Base-by-base conservation (phyloP, 306 rosid genomes). In the Fragaria iinumae region DNA sequence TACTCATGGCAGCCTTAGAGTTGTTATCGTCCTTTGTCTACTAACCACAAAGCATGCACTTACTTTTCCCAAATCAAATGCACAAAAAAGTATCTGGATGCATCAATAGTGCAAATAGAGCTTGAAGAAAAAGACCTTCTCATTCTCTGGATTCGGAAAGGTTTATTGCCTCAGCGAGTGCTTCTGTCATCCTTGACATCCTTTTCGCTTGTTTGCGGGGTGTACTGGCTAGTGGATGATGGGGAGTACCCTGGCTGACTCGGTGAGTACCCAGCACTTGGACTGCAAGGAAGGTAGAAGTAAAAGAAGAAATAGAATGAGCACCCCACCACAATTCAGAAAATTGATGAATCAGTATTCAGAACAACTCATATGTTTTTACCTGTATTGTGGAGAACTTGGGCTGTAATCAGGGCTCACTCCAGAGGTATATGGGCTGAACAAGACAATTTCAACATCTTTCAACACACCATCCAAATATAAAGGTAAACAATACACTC, bases 171-270 rank as follows among this genome's bases (percentile, higher is more conserved):
- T 88, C 83, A 89, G n/a, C 84, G 83, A 79, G 82, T 71, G 85
- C 88, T 86, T 69, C 23, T 76, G 63, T 86, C 93, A 84, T 91
- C 94, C 79, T 90, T 88, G 36, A 73, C 84, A 53, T 73, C 88
- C 76, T 81, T 87, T 17, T 79, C 84, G 7, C 86, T 87, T 3
- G 93, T 92, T 85, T 90, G 97, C 4, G 98, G 93, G 47, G 98
- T 91, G 91, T 92, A 94, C 79, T 92, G 96, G 87, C 99, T 90
- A 53, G 97, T 89, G 34, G 98, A 96, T 13, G 99, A 88, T 8
- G 99, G 99, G 2, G 98, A 96, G 86, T 96, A 96, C 56, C 99
- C 97, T 65, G 99, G 99, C 85, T 93, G 97, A 77, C 97, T 92
- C 20, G 99, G 99, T 10, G 99, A 95, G 83, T 95, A 95, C 52